Evolutionary conservation across 495 filamentous ascomycete species (phyloP).

Genomic region (Annulohypoxylon bovei): DNA sequence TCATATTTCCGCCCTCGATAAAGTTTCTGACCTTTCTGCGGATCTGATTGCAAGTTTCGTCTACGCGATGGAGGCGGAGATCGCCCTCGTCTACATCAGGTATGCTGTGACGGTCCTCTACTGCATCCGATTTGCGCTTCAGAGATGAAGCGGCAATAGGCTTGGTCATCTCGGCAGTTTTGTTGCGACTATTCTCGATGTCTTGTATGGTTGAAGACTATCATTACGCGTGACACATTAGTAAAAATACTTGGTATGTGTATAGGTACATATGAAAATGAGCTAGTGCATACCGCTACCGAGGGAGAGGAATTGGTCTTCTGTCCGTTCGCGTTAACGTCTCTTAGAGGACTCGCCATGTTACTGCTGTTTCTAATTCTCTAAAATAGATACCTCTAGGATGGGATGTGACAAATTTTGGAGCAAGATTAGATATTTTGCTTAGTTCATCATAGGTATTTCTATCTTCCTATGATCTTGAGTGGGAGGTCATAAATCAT

Average conservation of each 20-base stretch:
- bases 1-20: constrained; percentile 57
- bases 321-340: not conserved
- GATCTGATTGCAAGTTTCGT: constrained; percentile 50
- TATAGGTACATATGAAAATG: not conserved
- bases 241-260: not conserved
- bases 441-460: too few relatives aligned
- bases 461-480: too few relatives aligned
- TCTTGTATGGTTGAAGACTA: not conserved
- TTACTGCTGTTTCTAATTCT: not conserved
- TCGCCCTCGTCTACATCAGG: constrained; percentile 43
- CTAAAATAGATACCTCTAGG: not conserved
- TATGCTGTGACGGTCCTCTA: constrained; percentile 30
- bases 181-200: constrained; percentile 1
- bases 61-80: constrained; percentile 26
- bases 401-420: not conserved
- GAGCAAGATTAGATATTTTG: too few relatives aligned
- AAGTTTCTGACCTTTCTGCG: constrained; percentile 55
- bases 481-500: too few relatives aligned
- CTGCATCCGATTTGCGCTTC: constrained; percentile 48
- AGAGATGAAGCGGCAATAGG: constrained; percentile 1
- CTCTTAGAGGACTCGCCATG: constrained; percentile 4
- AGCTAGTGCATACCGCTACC: not conserved
- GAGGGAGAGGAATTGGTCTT: not conserved
- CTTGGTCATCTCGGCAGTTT: not conserved
- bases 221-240: not conserved